Evolutionary conservation across 208 protist species (phyloP), one percentile per base, ranked within the genome.

Genomic region (Leishmania mexicana): DNA sequence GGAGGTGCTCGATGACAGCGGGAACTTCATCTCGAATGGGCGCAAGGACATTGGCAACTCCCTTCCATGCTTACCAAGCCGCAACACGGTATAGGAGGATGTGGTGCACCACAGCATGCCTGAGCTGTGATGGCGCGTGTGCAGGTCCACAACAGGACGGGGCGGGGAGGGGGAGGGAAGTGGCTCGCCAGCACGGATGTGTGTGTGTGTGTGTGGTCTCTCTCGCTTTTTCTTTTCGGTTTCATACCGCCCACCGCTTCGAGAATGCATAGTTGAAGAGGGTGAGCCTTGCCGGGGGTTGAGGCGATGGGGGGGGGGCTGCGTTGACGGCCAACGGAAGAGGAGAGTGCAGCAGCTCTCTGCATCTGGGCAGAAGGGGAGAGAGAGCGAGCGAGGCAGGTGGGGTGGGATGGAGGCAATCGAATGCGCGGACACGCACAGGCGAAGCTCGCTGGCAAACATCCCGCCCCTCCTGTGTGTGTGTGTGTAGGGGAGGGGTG

Each of bases 1-100:
- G 77, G 71, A 68, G 17, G 82, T 85, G 64, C 49, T 85, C 19
- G 82, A 85, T 35, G 82, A 81, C 54, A 85, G 78, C 82, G 58
- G 62, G 3, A 47, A 72, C 8, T 24, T n/a, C 58, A 53, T 1
- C 24, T 13, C 58, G 4, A 62, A 62, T 3, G 31, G 24, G 15
- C 75, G 70, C n/a, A 74, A 53, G 57, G 71, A 31, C 21, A 71
- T 72, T 10, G 70, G 47, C 19, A 75, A 21, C 8, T 81, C 76
- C 31, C 35, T 84, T 51, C 70, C 76, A 70, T 70, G 70, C 58
- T 47, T 81, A 62, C 70, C 65, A 42, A 73, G 75, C 15, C 76
- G 70, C 40, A 72, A 62, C 21, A 65, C 53, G 21, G 58, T 40
- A 80, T 47, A 58, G 60, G 24, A 17, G 45, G 64, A 54, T n/a